phyloP scores from a whole-genome alignment of 306 rosid genomes.

The Glycine latifolia region DNA sequence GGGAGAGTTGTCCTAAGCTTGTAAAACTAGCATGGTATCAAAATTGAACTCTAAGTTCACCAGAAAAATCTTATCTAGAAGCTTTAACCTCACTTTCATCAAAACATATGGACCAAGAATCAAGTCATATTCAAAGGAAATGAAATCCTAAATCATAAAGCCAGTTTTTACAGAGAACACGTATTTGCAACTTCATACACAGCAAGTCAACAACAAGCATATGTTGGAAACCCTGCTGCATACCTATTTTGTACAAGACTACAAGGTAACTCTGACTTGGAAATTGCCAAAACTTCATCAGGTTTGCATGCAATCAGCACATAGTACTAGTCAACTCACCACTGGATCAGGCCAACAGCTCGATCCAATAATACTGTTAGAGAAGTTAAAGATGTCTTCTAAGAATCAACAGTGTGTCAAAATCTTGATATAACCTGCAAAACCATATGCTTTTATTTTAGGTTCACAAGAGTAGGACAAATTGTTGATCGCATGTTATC shows the following conservation, averaged over 20 bases:
- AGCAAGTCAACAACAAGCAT: conserved; percentile 28
- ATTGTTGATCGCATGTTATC: conserved; percentile 7
- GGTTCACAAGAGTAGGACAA: conserved; percentile 29
- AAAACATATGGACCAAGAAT: background rate
- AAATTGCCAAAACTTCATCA: conserved; percentile 29
- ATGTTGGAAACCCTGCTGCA: conserved; percentile 39
- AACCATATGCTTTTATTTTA: conserved; percentile 26
- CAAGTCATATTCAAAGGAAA: conserved; percentile 16
- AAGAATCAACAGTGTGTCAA: conserved; percentile 36
- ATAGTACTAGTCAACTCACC: conserved; percentile 24
- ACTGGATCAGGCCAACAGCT: conserved; percentile 24
- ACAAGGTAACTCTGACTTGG: conserved; percentile 25
- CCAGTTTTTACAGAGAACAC: conserved; percentile 12
- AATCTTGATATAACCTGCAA: conserved; percentile 58
- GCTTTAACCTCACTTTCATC: conserved; percentile 33
- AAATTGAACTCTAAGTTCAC: conserved; percentile 17
- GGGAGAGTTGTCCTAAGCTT: conserved; percentile 10
- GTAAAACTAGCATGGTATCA: background rate
- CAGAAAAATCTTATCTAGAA: conserved; percentile 23
- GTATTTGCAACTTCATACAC: conserved; percentile 27
- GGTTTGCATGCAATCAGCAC: conserved; percentile 17
- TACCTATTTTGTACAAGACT: conserved; percentile 37
- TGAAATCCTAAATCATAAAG: conserved; percentile 20
- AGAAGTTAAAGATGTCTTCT: conserved; percentile 21
- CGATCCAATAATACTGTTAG: background rate